Percentiles rank a stretch among this genome's conserved stretches.
phyloP scores from a whole-genome alignment of 1,284 basidiomycete genomes.

The Wallemia ichthyophaga region DNA sequence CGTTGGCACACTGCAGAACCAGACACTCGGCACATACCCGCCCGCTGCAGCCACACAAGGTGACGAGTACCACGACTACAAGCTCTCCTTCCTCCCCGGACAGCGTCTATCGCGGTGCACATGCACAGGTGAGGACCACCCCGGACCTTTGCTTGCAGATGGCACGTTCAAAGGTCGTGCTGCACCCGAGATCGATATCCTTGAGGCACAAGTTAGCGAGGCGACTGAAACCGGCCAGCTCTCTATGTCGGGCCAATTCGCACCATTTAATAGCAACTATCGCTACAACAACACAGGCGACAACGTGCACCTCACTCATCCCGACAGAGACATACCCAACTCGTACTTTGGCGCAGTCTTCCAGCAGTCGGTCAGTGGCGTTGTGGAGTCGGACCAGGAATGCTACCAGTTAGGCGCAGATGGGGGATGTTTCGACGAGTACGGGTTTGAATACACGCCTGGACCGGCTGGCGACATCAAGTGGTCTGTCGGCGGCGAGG shows the following conservation, averaged over 20 bases:
- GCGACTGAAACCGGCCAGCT: background rate
- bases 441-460: background rate
- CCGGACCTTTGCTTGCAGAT: constrained; percentile 22
- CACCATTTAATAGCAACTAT: background rate
- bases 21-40: constrained; percentile 8
- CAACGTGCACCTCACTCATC: background rate
- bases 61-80: constrained; percentile 20
- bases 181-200: constrained; percentile 30
- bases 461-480: constrained; percentile 24
- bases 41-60: constrained; percentile 7
- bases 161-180: constrained; percentile 19
- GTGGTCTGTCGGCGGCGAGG: constrained; percentile 45
- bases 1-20: constrained; percentile 32
- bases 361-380: constrained; percentile 1
- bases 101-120: constrained; percentile 19
- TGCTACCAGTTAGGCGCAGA: background rate
- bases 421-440: background rate
- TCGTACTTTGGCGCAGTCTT: background rate
- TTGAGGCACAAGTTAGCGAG: background rate
- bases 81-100: constrained; percentile 18
- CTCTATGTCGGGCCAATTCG: constrained; percentile 1
- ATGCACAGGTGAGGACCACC: constrained; percentile 27
- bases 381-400: background rate
- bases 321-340: background rate
- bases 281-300: background rate